Evolutionary conservation across 1,139 yeast genomes (phyloP).

Genomic region (Chernovozyma aurita): DNA sequence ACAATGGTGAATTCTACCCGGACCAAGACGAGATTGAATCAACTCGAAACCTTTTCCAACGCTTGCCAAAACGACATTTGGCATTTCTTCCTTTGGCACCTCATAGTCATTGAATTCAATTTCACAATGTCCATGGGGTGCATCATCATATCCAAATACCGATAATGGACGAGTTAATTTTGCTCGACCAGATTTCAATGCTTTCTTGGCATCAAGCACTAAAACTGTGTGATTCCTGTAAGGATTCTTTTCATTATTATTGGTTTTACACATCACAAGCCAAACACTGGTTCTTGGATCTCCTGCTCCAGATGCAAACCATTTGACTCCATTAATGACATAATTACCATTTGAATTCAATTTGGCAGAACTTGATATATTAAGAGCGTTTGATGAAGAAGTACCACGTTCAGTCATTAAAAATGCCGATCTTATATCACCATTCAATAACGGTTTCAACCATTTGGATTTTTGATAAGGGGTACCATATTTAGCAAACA

Average conservation of each 20-base stretch:
- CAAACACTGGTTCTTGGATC: constrained; percentile 62
- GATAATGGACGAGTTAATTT: constrained; percentile 49
- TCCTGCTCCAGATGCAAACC: constrained; percentile 78
- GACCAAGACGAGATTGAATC: constrained; percentile 67
- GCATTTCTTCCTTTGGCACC: constrained; percentile 40
- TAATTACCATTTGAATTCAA: constrained; percentile 44
- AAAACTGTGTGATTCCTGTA: constrained; percentile 60
- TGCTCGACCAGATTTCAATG: constrained; percentile 49
- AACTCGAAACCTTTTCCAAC: constrained; percentile 65
- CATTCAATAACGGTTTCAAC: constrained; percentile 54
- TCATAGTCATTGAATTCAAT: constrained; percentile 50
- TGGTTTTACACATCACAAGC: constrained; percentile 67
- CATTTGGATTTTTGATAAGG: constrained; percentile 48
- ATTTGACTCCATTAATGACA: constrained; percentile 61
- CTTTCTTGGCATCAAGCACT: constrained; percentile 51
- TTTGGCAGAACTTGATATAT: constrained; percentile 49
- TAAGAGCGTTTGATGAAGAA: constrained; percentile 65
- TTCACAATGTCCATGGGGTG: constrained; percentile 74
- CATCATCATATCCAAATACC: constrained; percentile 66
- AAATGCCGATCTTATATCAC: constrained; percentile 62
- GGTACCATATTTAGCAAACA: constrained; percentile 57
- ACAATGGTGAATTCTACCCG: constrained; percentile 73
- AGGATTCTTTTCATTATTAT: constrained; percentile 23
- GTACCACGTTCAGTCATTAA: constrained; percentile 69
- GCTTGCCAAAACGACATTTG: constrained; percentile 38